Evolutionary conservation across 805 yeast genomes (phyloP).

Genomic region (Phaffomyces opuntiae): DNA sequence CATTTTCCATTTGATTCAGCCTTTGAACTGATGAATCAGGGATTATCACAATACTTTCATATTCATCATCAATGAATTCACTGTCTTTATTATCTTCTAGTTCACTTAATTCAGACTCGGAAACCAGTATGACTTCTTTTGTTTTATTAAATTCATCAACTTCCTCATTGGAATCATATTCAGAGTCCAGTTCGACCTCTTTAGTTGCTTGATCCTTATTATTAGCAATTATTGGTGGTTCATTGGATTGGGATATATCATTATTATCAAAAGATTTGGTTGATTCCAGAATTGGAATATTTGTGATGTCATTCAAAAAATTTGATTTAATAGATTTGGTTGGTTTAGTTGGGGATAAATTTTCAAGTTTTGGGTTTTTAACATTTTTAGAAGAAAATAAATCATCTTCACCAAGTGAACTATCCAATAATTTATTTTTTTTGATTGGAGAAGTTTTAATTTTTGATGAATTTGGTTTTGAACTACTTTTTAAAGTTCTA

Average conservation of each 20-base stretch:
- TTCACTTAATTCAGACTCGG: too few species aligned
- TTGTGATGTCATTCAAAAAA: slow-evolving; percentile 4
- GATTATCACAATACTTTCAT: background rate
- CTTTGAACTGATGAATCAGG: background rate
- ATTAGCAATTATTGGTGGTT: too few species aligned
- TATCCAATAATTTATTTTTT: slow-evolving; percentile 18
- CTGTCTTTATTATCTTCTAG: too few species aligned
- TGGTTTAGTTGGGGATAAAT: background rate
- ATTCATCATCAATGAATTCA: background rate
- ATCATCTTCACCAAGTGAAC: slow-evolving; percentile 16
- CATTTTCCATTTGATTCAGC: background rate
- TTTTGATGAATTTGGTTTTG: slow-evolving; percentile 3
- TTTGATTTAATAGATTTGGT: background rate
- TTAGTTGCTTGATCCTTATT: too few species aligned
- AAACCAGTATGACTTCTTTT: too few species aligned
- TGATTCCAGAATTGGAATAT: background rate
- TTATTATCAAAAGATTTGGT: background rate
- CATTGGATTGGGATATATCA: background rate
- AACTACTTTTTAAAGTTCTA: slow-evolving; percentile 1
- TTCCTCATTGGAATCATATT: too few species aligned
- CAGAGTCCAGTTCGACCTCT: too few species aligned
- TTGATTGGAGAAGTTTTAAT: background rate
- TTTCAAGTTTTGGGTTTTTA: slow-evolving; percentile 3
- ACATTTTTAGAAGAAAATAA: slow-evolving; percentile 13
- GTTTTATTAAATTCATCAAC: too few species aligned